phyloP scores from a whole-genome alignment of 768 basidiomycete species.

The Termitomyces sp. region DNA sequence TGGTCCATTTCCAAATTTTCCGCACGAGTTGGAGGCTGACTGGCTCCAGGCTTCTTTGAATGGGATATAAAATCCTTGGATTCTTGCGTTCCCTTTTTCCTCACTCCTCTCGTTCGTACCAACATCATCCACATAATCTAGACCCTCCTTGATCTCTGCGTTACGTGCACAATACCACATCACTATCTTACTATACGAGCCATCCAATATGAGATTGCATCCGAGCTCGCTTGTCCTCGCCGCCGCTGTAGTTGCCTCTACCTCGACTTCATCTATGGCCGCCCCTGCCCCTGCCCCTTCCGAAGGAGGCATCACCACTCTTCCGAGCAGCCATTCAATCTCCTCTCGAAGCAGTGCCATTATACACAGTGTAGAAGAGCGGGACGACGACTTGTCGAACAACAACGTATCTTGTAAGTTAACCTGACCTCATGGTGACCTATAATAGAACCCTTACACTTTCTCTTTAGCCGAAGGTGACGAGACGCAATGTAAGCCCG shows the following conservation, averaged over 20 bases:
- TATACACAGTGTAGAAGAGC: slow-evolving; percentile 7
- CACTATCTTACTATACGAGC: not conserved
- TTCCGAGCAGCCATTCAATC: slow-evolving; percentile 18
- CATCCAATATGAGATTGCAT: slow-evolving; percentile 35
- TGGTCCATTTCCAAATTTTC: not conserved
- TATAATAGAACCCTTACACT: not conserved
- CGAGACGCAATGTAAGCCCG: not conserved
- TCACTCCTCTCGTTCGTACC: slow-evolving; percentile 12
- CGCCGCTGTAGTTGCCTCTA: slow-evolving; percentile 42
- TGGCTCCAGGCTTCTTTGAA: not conserved
- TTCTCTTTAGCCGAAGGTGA: not conserved
- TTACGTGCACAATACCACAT: slow-evolving; percentile 1
- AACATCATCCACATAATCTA: slow-evolving; percentile 10
- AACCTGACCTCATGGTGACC: not conserved
- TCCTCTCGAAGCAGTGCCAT: slow-evolving; percentile 11
- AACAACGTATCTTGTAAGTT: not conserved
- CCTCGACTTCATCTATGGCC: slow-evolving; percentile 39
- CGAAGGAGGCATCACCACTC: slow-evolving; percentile 19
- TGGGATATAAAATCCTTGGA: slow-evolving; percentile 6
- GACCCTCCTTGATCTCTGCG: slow-evolving; percentile 4
- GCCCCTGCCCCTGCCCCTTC: slow-evolving; percentile 32
- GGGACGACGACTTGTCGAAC: not conserved
- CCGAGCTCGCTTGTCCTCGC: slow-evolving; percentile 41
- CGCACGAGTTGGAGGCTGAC: slow-evolving; percentile 2
- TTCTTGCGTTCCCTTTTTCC: not conserved